Evolutionary conservation across 2,329 filamentous ascomycete species (phyloP).

Genomic region (Trematosphaeria pertusa): DNA sequence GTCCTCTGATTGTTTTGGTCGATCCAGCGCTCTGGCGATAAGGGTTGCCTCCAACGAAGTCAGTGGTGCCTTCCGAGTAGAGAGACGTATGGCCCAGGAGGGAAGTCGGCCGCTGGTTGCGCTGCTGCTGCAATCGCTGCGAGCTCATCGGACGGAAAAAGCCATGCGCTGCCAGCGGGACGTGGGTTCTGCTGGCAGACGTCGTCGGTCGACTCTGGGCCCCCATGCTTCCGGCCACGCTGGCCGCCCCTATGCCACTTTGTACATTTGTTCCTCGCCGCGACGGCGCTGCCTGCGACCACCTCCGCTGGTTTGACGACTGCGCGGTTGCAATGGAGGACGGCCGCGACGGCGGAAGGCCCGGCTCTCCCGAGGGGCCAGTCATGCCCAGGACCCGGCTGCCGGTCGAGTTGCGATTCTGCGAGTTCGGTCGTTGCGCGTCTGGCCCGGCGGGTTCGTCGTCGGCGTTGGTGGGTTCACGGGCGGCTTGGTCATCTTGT

Average conservation of each 20-base stretch:
- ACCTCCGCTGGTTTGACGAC: constrained; percentile 53
- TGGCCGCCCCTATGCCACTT: constrained; percentile 36
- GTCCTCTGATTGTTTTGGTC: constrained; percentile 38
- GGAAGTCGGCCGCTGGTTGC: constrained; percentile 64
- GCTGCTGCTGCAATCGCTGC: constrained; percentile 88
- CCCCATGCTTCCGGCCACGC: constrained; percentile 54
- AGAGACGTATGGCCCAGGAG: constrained; percentile 43
- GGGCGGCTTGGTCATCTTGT: constrained; percentile 74
- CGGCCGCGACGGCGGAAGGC: constrained; percentile 56
- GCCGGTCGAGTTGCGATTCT: constrained; percentile 43
- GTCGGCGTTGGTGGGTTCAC: constrained; percentile 64
- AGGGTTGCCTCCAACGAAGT: constrained; percentile 35
- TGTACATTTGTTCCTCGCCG: constrained; percentile 56
- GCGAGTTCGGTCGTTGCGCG: constrained; percentile 20
- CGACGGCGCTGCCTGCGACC: constrained; percentile 63
- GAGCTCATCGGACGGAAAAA: constrained; percentile 98
- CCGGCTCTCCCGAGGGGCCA: constrained; percentile 56
- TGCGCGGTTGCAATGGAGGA: constrained; percentile 50
- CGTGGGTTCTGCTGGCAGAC: constrained; percentile 81
- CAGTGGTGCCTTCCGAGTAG: constrained; percentile 38
- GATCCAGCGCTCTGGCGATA: constrained; percentile 49
- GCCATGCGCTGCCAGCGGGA: constrained; percentile 85
- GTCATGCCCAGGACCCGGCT: constrained; percentile 49
- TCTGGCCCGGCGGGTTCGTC: constrained; percentile 45
- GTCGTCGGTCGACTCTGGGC: constrained; percentile 62